Percentiles rank a stretch among this genome's conserved stretches.
These are phyloP conservation scores for Populus deltoides DNA, from an alignment of 345 rosid genomes.

Conservation along the genomic window DNA sequence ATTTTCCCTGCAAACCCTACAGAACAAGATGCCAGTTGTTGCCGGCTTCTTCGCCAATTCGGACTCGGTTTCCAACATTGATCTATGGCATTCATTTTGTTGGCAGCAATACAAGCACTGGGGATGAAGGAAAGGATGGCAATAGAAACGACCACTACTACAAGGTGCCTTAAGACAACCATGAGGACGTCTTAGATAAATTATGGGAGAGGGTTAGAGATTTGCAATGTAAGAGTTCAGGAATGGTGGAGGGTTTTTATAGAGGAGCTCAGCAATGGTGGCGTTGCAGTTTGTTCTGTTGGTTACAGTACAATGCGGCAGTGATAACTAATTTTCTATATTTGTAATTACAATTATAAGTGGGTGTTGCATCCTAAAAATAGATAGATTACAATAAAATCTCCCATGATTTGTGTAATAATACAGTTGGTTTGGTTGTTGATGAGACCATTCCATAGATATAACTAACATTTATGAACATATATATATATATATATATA, in stretches of 20 bases:
- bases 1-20: slow-evolving; percentile 68
- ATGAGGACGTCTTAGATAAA: background rate
- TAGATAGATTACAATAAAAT: too few species aligned
- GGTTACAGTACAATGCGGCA: background rate
- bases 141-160: slow-evolving; percentile 8
- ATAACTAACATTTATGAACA: too few species aligned
- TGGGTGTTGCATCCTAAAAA: too few species aligned
- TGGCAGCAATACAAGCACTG: slow-evolving; percentile 3
- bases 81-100: slow-evolving; percentile 57
- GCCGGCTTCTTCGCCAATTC: slow-evolving; percentile 46
- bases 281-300: background rate
- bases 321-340: background rate
- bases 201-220: background rate
- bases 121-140: slow-evolving; percentile 11
- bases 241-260: background rate
- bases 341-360: too few species aligned
- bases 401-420: too few species aligned
- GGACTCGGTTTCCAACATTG: slow-evolving; percentile 60
- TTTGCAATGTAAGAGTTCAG: background rate
- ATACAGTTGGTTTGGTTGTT: too few species aligned
- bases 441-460: too few species aligned
- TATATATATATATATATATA: too few species aligned
- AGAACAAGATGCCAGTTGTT: slow-evolving; percentile 53
- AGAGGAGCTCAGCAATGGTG: background rate
- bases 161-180: slow-evolving; percentile 7